Base-by-base conservation (phyloP, 2,329 filamentous ascomycete genomes). In the Sporothrix brasiliensis region DNA sequence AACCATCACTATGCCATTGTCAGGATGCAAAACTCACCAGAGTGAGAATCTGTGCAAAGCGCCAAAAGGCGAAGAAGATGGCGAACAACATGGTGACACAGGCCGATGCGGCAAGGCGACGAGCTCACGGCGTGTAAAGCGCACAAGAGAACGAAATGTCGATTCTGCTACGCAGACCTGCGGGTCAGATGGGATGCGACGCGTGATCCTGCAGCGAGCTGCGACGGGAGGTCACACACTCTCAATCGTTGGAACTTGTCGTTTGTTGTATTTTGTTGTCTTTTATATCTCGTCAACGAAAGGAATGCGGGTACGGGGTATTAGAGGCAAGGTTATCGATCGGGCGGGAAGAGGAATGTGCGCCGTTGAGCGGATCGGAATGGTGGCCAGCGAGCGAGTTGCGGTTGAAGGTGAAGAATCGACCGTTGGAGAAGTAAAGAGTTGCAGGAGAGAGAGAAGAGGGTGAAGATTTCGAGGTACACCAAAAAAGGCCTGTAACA, bases 1-100 rank as follows among this genome's bases (percentile, higher is more conserved):
- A n/a, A n/a, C 4, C 19, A 3, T 19, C 14, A 44, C 41, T 13
- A 34, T 34, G 41, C 41, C 2, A 1, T 11, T 19, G 9, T 58
- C 5, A 24, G 24, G 49, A 21, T 1, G 67, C 5, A 9, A n/a
- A 4, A 65, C 72, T 2, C 83, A 90, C 88, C 80, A 90, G 75
- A 56, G 88, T 89, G 74, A 89, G 69, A 77, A 90, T 89, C 79
- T 90, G 83, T 75, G 84, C 76, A 75, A 89, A 83, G 75, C 88
- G 86, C 82, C 85, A 88, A 75, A 85, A 86, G 78, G 87, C 82
- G 80, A 90, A 90, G 74, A 89, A 81, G 73, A 90, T 77, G 74
- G 86, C 87, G 80, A 89, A 89, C 58, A 89, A 73, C 88, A 90
- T 90, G 74, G 76, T 80, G 80, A 74, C 75, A 50, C 24, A 34